phyloP scores from a whole-genome alignment of 768 basidiomycete species.

The Lactarius tabidus region DNA sequence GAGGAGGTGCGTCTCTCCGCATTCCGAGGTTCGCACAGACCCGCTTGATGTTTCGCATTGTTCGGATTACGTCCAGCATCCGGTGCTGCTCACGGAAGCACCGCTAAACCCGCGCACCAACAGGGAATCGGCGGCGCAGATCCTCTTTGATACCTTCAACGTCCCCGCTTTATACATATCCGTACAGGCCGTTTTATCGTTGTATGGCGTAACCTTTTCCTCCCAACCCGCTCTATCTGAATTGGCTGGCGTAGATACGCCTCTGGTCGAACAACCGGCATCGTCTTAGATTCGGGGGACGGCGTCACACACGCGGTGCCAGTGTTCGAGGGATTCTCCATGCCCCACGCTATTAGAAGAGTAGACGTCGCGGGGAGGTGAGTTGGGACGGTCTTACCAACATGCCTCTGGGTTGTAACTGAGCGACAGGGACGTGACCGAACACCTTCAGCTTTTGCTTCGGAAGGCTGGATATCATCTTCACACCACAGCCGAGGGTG shows the following conservation, averaged over 20 bases:
- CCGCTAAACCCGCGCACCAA: conserved; percentile 96
- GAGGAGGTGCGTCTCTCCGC: conserved; percentile 71
- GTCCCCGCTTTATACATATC: conserved; percentile 96
- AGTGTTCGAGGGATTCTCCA: conserved; percentile 98
- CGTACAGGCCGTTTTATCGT: conserved; percentile 92
- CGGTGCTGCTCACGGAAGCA: conserved; percentile 94
- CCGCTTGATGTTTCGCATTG: conserved; percentile 18
- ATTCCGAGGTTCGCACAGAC: not conserved
- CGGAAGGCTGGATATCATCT: conserved; percentile 93
- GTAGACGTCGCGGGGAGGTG: conserved; percentile 96
- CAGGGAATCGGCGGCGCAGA: conserved; percentile 94
- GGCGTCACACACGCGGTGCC: conserved; percentile 99
- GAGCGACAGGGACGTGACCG: conserved; percentile 80
- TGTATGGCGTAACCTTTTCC: conserved; percentile 51
- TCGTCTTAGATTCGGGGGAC: conserved; percentile 97
- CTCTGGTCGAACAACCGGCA: conserved; percentile 97
- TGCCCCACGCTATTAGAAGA: conserved; percentile 96
- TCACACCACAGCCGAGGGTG: conserved; percentile 94
- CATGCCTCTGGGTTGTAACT: conserved; percentile 13
- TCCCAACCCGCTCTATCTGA: conserved; percentile 3
- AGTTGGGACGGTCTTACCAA: conserved; percentile 25
- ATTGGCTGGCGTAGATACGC: conserved; percentile 66
- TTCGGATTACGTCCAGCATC: conserved; percentile 59
- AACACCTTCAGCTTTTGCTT: conserved; percentile 89
- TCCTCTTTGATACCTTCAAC: conserved; percentile 99